Base-by-base conservation (phyloP, 2,329 filamentous ascomycete genomes). In the Davidsoniella neocaledoniae region DNA sequence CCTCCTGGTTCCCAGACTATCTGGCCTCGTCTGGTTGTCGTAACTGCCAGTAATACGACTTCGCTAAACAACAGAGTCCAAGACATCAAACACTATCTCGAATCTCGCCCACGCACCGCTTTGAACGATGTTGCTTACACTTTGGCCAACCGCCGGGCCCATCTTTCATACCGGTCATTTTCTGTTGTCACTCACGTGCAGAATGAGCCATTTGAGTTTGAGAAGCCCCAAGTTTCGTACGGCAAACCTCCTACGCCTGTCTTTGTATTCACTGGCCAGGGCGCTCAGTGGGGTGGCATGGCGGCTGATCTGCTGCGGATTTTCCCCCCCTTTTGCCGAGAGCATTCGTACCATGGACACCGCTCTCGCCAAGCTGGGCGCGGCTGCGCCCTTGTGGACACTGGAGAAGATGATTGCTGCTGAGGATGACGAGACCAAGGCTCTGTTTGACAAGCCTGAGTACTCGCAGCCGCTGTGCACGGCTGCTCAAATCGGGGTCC, bases 401-500 rank as follows among this genome's bases (percentile, higher is more conserved):
- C 40, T 42, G 40, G 40, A 42, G n/a, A 42, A 42, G 40, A 42
- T 42, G 40, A 42, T 42, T 42, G 40, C 40, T 19, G 40, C 40
- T 14, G 14, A 42, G 8, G 39, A 41, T 17, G 40, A 19, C 23
- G 40, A 42, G 40, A 42, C 40, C 40, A 42, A 42, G 40, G 21
- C 21, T 21, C 21, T 21, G 3, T 21, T 48, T n/a, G 51, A 59
- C n/a, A 51, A 56, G 12, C 56, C 62, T 1, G 55, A 58, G 9
- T 46, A 60, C 14, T 60, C 59, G 6, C 68, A 71, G 49, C 62
- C 69, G 0, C 39, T 66, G 0, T 69, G 62, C 26, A 69, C 67
- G 0, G 66, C 66, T 0, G 17, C 72, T 0, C 69, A 72, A 51
- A 52, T 72, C 1, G 67, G 57, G 2, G 54, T 70, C 0, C 59